Percentiles rank a stretch among this genome's conserved stretches.
phyloP scores from a whole-genome alignment of 139 green algal species.

The Chlamydomonas sp. region DNA sequence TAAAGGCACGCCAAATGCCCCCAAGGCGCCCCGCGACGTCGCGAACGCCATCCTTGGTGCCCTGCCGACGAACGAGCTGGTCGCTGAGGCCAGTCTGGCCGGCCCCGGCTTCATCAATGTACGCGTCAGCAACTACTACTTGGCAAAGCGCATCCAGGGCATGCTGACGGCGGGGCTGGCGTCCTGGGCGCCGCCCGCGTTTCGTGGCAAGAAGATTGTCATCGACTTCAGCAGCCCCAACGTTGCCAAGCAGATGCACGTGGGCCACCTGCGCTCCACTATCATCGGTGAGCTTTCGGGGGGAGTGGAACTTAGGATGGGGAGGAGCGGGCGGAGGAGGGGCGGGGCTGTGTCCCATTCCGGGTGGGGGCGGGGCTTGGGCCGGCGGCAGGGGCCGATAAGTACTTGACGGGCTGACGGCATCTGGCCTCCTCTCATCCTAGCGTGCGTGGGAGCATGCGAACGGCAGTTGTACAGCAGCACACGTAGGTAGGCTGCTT shows the following conservation, averaged over 20 bases:
- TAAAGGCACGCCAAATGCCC: conserved; percentile 85
- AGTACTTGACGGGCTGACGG: no score
- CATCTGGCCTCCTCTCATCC: no score
- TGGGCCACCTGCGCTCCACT: conserved; percentile 97
- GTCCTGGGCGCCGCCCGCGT: conserved; percentile 53
- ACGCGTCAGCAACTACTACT: background rate
- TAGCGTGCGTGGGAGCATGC: no score
- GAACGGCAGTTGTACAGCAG: no score
- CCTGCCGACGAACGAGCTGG: conserved; percentile 69
- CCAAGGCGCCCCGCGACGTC: conserved; percentile 87
- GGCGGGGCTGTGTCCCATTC: no score
- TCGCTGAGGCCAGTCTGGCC: conserved; percentile 71
- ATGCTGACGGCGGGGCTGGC: conserved; percentile 37
- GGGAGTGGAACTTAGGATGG: background rate
- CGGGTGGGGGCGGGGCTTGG: no score
- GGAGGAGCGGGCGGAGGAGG: background rate
- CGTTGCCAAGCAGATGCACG: conserved; percentile 99
- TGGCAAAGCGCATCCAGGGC: conserved; percentile 18
- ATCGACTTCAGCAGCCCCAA: conserved; percentile 98
- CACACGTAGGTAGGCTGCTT: no score
- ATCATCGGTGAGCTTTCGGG: conserved; percentile 89
- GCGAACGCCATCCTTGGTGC: conserved; percentile 84
- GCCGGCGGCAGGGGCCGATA: no score
- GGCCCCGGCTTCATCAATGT: conserved; percentile 99
- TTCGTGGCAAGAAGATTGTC: conserved; percentile 60